Conservation (phyloP, 768 basidiomycete species). For the Pisolithus microcarpus region DNA sequence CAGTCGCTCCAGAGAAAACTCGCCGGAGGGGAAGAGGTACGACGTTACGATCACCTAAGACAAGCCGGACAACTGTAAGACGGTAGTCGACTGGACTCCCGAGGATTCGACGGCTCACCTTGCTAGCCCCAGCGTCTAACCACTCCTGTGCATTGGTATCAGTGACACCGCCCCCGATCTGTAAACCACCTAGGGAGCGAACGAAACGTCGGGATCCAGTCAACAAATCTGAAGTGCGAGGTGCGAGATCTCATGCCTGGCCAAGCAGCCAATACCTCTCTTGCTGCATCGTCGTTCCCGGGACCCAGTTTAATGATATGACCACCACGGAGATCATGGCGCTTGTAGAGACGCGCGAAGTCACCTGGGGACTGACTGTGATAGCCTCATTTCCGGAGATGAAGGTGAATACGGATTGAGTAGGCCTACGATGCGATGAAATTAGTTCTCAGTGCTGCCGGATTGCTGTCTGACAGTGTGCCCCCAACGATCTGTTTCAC, state of each 20-base stretch:
- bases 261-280: conserved; percentile 78
- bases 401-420: not conserved
- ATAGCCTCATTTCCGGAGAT: conserved; percentile 6
- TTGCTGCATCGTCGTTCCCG: conserved; percentile 85
- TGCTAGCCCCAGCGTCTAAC: conserved; percentile 85
- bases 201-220: not conserved
- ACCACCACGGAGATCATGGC: conserved; percentile 67
- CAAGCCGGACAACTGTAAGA: conserved; percentile 7
- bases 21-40: conserved; percentile 80
- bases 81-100: not conserved
- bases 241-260: conserved; percentile 42
- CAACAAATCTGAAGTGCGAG: conserved; percentile 4
- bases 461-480: conserved; percentile 66
- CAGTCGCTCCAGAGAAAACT: conserved; percentile 71
- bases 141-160: conserved; percentile 74
- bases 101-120: conserved; percentile 40
- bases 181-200: conserved; percentile 54
- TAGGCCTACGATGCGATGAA: conserved; percentile 75
- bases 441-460: conserved; percentile 69
- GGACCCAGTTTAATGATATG: conserved; percentile 96
- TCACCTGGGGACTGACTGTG: conserved; percentile 67
- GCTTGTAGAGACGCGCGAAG: conserved; percentile 73
- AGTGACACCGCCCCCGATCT: conserved; percentile 91
- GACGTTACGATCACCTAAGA: conserved; percentile 94
- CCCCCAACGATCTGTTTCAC: conserved; percentile 99